Evolutionary conservation across 805 yeast genomes (phyloP), one percentile per base, ranked within the genome.

Genomic region (Suhomyces canberraensis): DNA sequence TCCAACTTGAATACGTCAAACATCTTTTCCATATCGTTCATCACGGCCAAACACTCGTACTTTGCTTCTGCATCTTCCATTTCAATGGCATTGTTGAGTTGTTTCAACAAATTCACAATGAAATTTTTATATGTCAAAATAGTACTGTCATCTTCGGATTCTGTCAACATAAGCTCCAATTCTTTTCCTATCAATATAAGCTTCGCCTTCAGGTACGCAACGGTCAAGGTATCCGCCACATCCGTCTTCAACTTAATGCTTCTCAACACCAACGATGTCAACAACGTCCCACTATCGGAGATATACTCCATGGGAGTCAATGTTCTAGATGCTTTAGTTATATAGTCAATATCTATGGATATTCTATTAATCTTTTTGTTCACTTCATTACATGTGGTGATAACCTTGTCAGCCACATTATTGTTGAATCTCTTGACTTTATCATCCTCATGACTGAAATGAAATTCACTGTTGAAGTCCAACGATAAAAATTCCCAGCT

Each of bases 1-100:
- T 68, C 72, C 26, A 64, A 44, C 41, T 64, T 67, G 47, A 56
- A 67, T 0, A 78, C 72, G 31, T 79, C 81, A 54, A 79, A 82
- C 88, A 83, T 83, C 46, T 78, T 73, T 50, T 82, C 89, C 59
- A 83, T 80, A 46, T 82, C 89, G 41, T 71, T 71, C 19, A 83
- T 77, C 20, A 81, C 80, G 0, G 78, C 77, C 37, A 82, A 65
- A 46, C 87, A 81, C 51, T 83, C 88, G 60, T 77, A 73, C 38
- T 79, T 78, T 9, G 75, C 75, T 28, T 75, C 72, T 14, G 72
- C 68, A 48, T 82, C 84, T 22, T 75, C 73, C 11, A 61, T 53
- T 5, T 67, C 69, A 6, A 79, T 73, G 3, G 84, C 76, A 11
- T 59, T 61, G 37, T 79, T 77, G 40, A 82, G 60, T 48, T 81